Percentiles rank a stretch among this genome's conserved stretches.
Evolutionary conservation across 352 stramenopile genomes (phyloP).

Genomic region (Phytophthora fragariae): DNA sequence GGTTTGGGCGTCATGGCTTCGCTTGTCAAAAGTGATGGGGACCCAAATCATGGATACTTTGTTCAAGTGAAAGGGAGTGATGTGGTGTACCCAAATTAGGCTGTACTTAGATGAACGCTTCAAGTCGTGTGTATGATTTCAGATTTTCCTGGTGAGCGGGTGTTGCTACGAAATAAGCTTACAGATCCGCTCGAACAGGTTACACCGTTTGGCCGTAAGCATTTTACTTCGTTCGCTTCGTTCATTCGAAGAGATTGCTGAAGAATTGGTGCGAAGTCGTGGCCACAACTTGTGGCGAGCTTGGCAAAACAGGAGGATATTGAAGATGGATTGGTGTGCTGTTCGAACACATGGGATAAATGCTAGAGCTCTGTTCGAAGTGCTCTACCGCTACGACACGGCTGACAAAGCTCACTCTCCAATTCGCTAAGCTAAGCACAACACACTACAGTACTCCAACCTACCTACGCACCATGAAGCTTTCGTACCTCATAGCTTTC

Average conservation of each 20-base stretch:
- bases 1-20: constrained; percentile 27
- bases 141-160: constrained; percentile 3
- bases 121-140: neutral
- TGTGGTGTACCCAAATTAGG: constrained; percentile 6
- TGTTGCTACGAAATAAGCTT: neutral
- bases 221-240: neutral
- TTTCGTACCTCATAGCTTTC: constrained; percentile 24
- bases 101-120: neutral
- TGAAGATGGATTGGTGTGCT: constrained; percentile 1
- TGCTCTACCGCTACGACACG: neutral
- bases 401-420: neutral
- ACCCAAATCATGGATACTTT: neutral
- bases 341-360: constrained; percentile 2
- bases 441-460: neutral
- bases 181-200: neutral
- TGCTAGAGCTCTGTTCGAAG: neutral
- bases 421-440: neutral
- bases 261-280: constrained; percentile 1
- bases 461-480: constrained; percentile 17
- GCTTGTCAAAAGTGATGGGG: neutral
- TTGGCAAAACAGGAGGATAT: constrained; percentile 3
- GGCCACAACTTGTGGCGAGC: neutral
- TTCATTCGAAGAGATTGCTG: neutral
- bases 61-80: neutral
- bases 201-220: neutral